phyloP scores from a whole-genome alignment of 192 early-diverging fungal genomes.

The Irineochytrium annulatum region DNA sequence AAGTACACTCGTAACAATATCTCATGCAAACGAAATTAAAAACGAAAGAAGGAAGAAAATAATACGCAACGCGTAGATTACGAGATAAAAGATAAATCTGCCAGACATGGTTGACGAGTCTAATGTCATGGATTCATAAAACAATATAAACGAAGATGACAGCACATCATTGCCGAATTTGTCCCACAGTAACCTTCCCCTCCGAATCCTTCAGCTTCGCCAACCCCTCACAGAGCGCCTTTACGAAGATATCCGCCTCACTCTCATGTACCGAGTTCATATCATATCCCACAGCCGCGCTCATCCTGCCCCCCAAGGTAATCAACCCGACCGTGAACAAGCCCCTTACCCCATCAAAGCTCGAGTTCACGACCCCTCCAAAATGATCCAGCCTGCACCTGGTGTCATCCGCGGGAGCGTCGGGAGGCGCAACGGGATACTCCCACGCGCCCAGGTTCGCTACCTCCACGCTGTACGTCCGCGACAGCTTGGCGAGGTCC shows the following conservation, averaged over 20 bases:
- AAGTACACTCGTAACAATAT: too few species aligned
- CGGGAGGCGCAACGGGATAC: conserved; percentile 27
- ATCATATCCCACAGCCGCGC: conserved; percentile 30
- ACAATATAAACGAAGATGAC: too few species aligned
- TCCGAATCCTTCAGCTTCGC: conserved; percentile 8
- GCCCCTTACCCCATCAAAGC: conserved; percentile 37
- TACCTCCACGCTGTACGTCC: conserved; percentile 39
- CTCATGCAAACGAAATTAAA: too few species aligned
- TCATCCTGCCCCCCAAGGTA: conserved; percentile 38
- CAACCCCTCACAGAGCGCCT: conserved; percentile 14
- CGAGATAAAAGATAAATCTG: too few species aligned
- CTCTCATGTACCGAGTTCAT: conserved; percentile 17
- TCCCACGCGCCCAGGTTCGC: conserved; percentile 48
- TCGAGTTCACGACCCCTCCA: conserved; percentile 32
- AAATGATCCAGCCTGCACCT: conserved; percentile 24
- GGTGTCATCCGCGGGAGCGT: conserved; percentile 15
- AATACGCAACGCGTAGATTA: too few species aligned
- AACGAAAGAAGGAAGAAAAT: too few species aligned
- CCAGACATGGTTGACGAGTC: too few species aligned
- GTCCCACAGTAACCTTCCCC: conserved; percentile 3
- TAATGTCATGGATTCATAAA: too few species aligned
- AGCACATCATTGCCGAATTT: conserved; percentile 14
- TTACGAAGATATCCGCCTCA: conserved; percentile 38
- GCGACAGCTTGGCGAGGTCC: conserved; percentile 30
- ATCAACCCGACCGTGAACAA: conserved; percentile 43